Conservation (phyloP, 2,329 filamentous ascomycete species). For the Trichoderma sp. region DNA sequence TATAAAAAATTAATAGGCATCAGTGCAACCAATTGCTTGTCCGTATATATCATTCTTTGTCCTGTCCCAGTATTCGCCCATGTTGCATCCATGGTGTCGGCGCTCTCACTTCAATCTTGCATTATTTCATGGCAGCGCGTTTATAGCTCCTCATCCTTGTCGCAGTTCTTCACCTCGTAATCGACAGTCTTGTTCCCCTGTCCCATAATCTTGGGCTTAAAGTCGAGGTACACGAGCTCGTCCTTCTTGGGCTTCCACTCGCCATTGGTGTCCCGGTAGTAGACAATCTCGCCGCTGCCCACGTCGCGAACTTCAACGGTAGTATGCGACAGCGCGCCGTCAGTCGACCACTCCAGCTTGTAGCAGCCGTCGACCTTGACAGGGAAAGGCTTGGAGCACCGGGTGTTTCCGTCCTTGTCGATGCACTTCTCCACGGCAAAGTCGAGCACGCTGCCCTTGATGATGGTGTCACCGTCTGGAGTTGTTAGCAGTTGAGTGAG, state of each 20-base stretch:
- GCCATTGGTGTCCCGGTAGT: constrained; percentile 9
- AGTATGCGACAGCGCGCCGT: constrained; percentile 4
- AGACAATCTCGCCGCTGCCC: constrained; percentile 17
- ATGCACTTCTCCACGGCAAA: constrained; percentile 15
- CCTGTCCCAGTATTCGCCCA: background rate
- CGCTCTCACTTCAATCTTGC: background rate
- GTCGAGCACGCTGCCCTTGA: constrained; percentile 14
- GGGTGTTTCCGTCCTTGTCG: constrained; percentile 14
- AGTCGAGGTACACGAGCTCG: constrained; percentile 13
- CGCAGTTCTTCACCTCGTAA: constrained; percentile 14
- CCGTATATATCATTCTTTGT: background rate
- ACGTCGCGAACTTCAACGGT: constrained; percentile 5
- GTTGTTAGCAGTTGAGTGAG: background rate
- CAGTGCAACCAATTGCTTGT: background rate
- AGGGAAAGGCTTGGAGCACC: constrained; percentile 12
- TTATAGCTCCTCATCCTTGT: constrained; percentile 4
- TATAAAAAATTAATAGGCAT: background rate
- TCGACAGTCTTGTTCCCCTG: constrained; percentile 21
- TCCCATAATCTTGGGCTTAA: constrained; percentile 21
- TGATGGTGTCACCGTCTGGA: constrained; percentile 3
- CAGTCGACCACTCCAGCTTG: constrained; percentile 1
- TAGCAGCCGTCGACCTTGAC: background rate
- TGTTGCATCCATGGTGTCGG: background rate
- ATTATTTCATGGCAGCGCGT: background rate
- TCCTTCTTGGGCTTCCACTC: constrained; percentile 17